phyloP scores from a whole-genome alignment of 2,329 filamentous ascomycete genomes.

The Ceratocystis destructans region DNA sequence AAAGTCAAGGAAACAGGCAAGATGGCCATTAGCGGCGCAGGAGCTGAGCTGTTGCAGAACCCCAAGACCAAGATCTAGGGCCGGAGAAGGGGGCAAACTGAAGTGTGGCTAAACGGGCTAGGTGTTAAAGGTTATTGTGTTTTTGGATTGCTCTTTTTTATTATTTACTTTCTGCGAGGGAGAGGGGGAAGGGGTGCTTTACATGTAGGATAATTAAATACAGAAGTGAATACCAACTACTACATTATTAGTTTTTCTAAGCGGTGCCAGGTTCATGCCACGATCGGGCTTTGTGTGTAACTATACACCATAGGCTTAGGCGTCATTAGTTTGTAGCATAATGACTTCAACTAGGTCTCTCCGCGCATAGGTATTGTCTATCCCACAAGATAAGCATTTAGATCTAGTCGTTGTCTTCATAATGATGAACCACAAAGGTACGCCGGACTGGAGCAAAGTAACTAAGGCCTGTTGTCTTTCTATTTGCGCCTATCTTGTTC shows the following conservation, averaged over 20 bases:
- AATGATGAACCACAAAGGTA: too few species aligned
- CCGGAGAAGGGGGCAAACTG: background rate
- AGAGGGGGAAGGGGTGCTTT: background rate
- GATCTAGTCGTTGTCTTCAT: too few species aligned
- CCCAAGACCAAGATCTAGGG: conserved; percentile 17
- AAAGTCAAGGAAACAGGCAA: conserved; percentile 90
- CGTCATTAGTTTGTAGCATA: background rate
- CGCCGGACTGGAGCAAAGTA: background rate
- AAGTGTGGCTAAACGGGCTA: background rate
- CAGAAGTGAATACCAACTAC: background rate
- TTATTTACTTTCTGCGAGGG: background rate
- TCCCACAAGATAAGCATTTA: too few species aligned
- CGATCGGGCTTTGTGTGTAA: too few species aligned
- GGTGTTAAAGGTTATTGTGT: background rate
- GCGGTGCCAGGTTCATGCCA: background rate
- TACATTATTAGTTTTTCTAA: background rate
- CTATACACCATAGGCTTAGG: background rate
- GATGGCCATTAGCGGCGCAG: conserved; percentile 67
- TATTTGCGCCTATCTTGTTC: background rate
- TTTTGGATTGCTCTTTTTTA: background rate
- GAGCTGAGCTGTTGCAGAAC: conserved; percentile 51
- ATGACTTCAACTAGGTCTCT: too few species aligned
- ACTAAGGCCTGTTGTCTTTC: background rate
- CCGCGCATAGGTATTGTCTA: too few species aligned
- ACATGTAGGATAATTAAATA: background rate